Evolutionary conservation across 345 rosid species (phyloP).

Genomic region (Theobroma cacao): DNA sequence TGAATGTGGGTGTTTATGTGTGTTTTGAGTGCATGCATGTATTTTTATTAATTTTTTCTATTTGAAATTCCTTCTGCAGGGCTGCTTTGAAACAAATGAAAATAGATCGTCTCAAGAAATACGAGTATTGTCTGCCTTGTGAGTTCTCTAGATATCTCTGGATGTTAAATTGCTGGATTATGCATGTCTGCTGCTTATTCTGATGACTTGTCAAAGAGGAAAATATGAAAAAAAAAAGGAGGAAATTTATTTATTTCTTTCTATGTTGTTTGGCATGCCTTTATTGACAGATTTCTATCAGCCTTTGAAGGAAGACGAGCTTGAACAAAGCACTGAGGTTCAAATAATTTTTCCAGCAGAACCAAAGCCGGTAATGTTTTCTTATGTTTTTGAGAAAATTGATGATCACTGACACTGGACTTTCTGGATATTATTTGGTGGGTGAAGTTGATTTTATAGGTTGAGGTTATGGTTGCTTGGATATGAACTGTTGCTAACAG

Average conservation of each 20-base stretch:
- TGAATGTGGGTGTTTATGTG: neutral
- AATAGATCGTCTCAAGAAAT: slow-evolving; percentile 82
- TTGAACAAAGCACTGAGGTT: slow-evolving; percentile 88
- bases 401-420: neutral
- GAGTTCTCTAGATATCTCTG: slow-evolving; percentile 39
- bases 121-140: slow-evolving; percentile 95
- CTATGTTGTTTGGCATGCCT: slow-evolving; percentile 5
- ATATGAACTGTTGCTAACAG: neutral
- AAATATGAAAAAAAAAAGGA: neutral
- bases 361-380: slow-evolving; percentile 66
- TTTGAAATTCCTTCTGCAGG: slow-evolving; percentile 47
- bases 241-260: neutral
- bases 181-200: neutral
- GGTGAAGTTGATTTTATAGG: neutral
- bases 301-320: slow-evolving; percentile 83
- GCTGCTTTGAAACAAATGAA: slow-evolving; percentile 87
- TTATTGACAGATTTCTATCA: slow-evolving; percentile 70
- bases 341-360: slow-evolving; percentile 76
- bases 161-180: slow-evolving; percentile 5
- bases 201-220: neutral
- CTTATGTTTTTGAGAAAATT: neutral
- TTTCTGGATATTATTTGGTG: slow-evolving; percentile 15
- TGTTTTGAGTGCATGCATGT: slow-evolving; percentile 1
- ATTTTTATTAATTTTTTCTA: neutral
- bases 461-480: neutral